These are phyloP conservation scores for Phytophthora idaei DNA, from an alignment of 352 stramenopile species.

Conservation along the genomic window DNA sequence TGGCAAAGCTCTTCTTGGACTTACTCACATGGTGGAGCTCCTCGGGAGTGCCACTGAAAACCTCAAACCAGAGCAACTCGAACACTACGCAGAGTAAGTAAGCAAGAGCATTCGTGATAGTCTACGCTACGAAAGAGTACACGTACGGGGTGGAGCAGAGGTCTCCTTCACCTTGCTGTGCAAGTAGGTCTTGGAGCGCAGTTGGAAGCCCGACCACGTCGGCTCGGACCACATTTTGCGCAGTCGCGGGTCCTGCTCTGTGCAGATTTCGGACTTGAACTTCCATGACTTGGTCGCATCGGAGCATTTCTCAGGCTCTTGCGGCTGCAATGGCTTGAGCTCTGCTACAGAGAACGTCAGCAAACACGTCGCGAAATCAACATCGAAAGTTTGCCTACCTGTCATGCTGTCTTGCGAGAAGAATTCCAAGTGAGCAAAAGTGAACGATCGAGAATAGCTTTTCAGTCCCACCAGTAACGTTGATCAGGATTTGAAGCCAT, in stretches of 20 bases:
- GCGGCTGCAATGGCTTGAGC: slow-evolving; percentile 26
- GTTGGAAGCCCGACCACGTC: slow-evolving; percentile 62
- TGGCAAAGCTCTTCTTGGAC: slow-evolving; percentile 72
- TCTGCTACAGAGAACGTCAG: slow-evolving; percentile 16
- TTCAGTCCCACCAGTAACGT: background rate
- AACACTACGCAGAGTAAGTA: slow-evolving; percentile 50
- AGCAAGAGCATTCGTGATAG: too few species aligned
- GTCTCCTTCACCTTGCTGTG: slow-evolving; percentile 65
- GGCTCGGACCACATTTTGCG: slow-evolving; percentile 80
- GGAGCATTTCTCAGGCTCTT: slow-evolving; percentile 37
- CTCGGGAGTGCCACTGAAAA: slow-evolving; percentile 71
- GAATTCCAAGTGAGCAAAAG: slow-evolving; percentile 7
- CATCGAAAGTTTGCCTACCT: slow-evolving; percentile 1
- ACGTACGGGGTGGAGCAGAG: slow-evolving; percentile 68
- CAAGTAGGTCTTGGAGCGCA: slow-evolving; percentile 78
- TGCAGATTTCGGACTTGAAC: slow-evolving; percentile 44
- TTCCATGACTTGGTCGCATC: slow-evolving; percentile 55
- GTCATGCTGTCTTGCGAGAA: slow-evolving; percentile 18
- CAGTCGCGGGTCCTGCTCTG: slow-evolving; percentile 48
- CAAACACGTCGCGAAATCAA: background rate
- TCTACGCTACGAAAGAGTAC: background rate
- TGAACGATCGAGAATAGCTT: background rate
- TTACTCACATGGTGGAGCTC: slow-evolving; percentile 72
- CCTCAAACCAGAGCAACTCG: slow-evolving; percentile 84
- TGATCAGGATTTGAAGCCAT: slow-evolving; percentile 19